Evolutionary conservation across 192 early-diverging fungal species (phyloP), one percentile per base, ranked within the genome.

Genomic region (Glomus cerebriforme): DNA sequence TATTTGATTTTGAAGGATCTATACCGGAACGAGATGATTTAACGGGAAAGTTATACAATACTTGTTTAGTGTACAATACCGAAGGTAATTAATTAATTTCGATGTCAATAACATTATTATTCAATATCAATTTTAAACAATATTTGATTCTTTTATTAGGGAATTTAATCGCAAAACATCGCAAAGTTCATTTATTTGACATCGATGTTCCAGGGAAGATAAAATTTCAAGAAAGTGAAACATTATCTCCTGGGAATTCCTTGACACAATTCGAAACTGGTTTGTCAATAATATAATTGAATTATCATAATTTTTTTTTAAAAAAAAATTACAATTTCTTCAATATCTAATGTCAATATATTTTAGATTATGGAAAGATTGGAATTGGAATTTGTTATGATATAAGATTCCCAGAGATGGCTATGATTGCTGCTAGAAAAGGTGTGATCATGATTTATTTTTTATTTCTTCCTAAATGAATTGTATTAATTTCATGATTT

Each of bases 311-410:
- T 29, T 49, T 27, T 80, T 17, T 13, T 60, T 32, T 32, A 31
- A 65, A n/a, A n/a, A n/a, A n/a, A n/a, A n/a, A n/a, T n/a, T n/a
- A n/a, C n/a, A n/a, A n/a, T n/a, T n/a, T n/a, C n/a, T n/a, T n/a
- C n/a, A n/a, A 66, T 9, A n/a, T 37, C 26, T 3, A 19, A 59
- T 43, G 10, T 43, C 39, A 27, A n/a, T 31, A 65, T 31, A 35
- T 34, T 22, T 78, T 77, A 88, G 87, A 86, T 27, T 95, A 91
- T 82, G 98, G 97, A 31, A 90, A 88, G 73, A 89, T 99, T 77
- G 97, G 97, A 17, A 82, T 98, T 17, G 98, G 92, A 2, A 98
- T 99, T 49, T 99, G 98, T 82, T 99, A 99, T 83, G 98, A 99
- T 75, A 93, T 99, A 15, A 84, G 87, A 63, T 99, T 99, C 82